These are phyloP conservation scores for Hemisphaericaspora xylanilytica DNA, from an alignment of 1,139 yeast genomes.

Conservation along the genomic window DNA sequence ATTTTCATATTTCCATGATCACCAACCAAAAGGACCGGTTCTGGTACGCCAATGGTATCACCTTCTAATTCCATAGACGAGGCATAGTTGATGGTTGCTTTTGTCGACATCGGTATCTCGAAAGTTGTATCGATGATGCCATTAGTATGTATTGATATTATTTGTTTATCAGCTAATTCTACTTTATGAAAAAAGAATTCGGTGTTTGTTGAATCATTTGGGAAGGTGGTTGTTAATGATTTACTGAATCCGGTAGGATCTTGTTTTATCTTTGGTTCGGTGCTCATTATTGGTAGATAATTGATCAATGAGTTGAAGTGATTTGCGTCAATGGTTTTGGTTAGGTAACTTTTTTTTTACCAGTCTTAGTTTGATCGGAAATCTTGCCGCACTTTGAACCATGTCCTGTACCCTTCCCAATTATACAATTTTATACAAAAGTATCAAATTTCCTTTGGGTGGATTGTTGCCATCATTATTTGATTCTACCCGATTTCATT, in stretches of 20 bases:
- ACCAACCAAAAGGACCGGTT: conserved; percentile 42
- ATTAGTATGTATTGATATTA: conserved; percentile 36
- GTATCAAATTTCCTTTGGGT: too few relatives aligned
- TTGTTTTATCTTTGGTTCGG: conserved; percentile 9
- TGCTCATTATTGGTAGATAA: neutral
- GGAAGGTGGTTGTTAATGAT: conserved; percentile 17
- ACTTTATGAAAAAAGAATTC: conserved; percentile 36
- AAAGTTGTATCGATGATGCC: conserved; percentile 45
- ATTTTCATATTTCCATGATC: conserved; percentile 40
- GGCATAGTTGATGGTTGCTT: conserved; percentile 25
- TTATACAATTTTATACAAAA: too few relatives aligned
- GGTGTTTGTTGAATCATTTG: conserved; percentile 15
- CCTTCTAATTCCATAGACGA: conserved; percentile 17
- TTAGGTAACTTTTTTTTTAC: too few relatives aligned
- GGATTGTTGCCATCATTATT: too few relatives aligned
- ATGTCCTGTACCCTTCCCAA: too few relatives aligned
- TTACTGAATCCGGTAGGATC: conserved; percentile 23
- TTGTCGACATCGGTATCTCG: conserved; percentile 40
- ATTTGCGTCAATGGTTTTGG: too few relatives aligned
- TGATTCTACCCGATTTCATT: too few relatives aligned
- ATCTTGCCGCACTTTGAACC: too few relatives aligned
- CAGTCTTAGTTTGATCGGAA: too few relatives aligned
- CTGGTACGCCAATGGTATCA: conserved; percentile 21
- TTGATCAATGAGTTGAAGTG: too few relatives aligned
- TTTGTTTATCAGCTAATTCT: conserved; percentile 33